Conservation (phyloP, 2,329 filamentous ascomycete genomes). For the Dothidotthia symphoricarpi region DNA sequence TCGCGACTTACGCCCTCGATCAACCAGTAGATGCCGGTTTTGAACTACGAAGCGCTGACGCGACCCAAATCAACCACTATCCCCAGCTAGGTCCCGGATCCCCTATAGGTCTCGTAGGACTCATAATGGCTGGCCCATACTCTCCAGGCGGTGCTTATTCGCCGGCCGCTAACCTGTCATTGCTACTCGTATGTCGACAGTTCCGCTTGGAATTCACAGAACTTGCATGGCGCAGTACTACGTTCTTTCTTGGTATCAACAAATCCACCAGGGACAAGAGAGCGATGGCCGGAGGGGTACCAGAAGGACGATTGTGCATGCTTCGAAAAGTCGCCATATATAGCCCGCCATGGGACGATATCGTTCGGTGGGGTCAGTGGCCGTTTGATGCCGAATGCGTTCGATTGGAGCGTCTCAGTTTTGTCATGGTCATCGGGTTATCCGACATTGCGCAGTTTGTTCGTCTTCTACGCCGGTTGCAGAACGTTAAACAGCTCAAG, state of each 20-base stretch:
- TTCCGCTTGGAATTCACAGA: conserved; percentile 37
- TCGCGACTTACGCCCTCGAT: conserved; percentile 26
- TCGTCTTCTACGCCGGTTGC: conserved; percentile 33
- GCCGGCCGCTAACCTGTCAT: conserved; percentile 24
- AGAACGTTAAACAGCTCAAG: conserved; percentile 33
- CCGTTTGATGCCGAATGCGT: conserved; percentile 35
- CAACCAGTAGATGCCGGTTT: conserved; percentile 30
- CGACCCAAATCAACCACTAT: no score
- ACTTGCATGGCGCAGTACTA: conserved; percentile 31
- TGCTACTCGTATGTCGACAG: conserved; percentile 42
- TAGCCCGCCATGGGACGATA: conserved; percentile 27
- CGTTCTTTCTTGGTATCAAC: conserved; percentile 29
- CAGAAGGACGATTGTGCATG: conserved; percentile 19
- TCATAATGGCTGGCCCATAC: conserved; percentile 30
- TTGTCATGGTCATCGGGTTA: conserved; percentile 28
- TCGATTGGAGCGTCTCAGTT: conserved; percentile 25
- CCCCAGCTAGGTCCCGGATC: no score
- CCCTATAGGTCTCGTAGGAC: neutral
- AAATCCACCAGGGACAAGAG: no score
- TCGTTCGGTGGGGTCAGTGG: conserved; percentile 33
- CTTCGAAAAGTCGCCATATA: conserved; percentile 34
- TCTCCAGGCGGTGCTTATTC: conserved; percentile 1
- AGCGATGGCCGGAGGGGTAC: neutral
- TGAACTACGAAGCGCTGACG: neutral
- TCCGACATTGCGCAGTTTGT: conserved; percentile 38